Percentiles rank a stretch among this genome's conserved stretches.
Conservation (phyloP, 2,329 filamentous ascomycete genomes). For the Fusarium albosuccineum region DNA sequence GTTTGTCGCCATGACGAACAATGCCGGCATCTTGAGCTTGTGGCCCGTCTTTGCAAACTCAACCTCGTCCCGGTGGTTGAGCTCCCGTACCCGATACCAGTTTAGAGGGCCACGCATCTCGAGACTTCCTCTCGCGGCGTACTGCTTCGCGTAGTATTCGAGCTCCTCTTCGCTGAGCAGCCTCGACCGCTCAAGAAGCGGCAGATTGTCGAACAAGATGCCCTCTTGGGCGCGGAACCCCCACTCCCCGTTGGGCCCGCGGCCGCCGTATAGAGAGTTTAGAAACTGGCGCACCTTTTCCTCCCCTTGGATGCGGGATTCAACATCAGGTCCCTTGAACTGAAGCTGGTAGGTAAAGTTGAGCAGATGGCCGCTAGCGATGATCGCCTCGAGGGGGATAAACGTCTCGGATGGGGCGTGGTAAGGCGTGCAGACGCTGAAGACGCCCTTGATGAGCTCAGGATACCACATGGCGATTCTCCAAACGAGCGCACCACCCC, state of each 20-base stretch:
- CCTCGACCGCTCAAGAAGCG: conserved; percentile 66
- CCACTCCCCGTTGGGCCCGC: conserved; percentile 65
- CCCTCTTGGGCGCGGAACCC: conserved; percentile 73
- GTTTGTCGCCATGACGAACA: conserved; percentile 79
- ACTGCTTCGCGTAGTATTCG: conserved; percentile 82
- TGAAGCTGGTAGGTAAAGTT: conserved; percentile 90
- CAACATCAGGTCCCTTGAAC: conserved; percentile 76
- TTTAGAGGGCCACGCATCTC: conserved; percentile 85
- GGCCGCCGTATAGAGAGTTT: conserved; percentile 77
- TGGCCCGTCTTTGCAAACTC: conserved; percentile 67
- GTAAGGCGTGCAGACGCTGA: conserved; percentile 86
- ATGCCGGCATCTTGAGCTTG: conserved; percentile 71
- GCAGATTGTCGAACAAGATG: conserved; percentile 72
- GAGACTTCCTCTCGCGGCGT: conserved; percentile 63
- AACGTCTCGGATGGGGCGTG: conserved; percentile 65
- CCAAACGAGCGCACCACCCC: conserved; percentile 86
- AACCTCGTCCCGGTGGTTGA: conserved; percentile 83
- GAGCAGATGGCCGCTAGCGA: conserved; percentile 66
- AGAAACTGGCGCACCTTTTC: conserved; percentile 78
- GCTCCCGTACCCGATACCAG: conserved; percentile 83
- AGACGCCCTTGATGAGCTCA: conserved; percentile 78
- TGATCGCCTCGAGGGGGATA: conserved; percentile 70
- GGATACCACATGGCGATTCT: conserved; percentile 81
- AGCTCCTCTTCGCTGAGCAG: conserved; percentile 77
- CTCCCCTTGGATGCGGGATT: conserved; percentile 68